Percentiles rank a stretch among this genome's conserved stretches.
These are phyloP conservation scores for Onygenales sp. DNA, from an alignment of 2,329 filamentous ascomycete genomes.

Conservation along the genomic window DNA sequence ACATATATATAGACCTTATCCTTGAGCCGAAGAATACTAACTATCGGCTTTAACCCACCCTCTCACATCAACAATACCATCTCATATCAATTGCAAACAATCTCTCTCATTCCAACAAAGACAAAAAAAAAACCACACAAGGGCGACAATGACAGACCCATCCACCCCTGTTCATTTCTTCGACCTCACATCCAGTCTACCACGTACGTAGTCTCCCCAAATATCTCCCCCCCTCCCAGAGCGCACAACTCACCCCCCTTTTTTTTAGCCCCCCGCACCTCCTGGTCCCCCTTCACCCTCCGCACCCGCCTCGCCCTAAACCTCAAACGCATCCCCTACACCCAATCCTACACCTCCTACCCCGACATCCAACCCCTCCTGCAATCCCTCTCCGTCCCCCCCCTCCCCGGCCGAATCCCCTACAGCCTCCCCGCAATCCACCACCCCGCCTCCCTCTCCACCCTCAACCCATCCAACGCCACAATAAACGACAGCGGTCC, in stretches of 20 bases:
- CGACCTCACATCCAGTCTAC: constrained; percentile 8
- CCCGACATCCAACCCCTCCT: constrained; percentile 31
- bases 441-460: constrained; percentile 21
- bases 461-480: background rate
- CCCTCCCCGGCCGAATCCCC: constrained; percentile 4
- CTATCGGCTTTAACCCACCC: no score
- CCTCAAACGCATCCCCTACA: constrained; percentile 32
- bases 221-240: background rate
- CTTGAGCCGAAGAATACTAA: no score
- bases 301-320: constrained; percentile 34
- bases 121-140: background rate
- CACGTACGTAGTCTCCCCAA: background rate
- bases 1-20: no score
- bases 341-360: constrained; percentile 31
- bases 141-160: background rate
- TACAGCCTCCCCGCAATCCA: constrained; percentile 33
- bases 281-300: constrained; percentile 27
- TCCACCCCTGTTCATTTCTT: constrained; percentile 8
- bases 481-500: constrained; percentile 22
- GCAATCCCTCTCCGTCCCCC: constrained; percentile 14
- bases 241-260: background rate
- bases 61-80: no score
- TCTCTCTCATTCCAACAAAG: no score
- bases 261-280: constrained; percentile 4
- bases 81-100: no score